Percentiles rank a stretch among this genome's conserved stretches.
phyloP scores from a whole-genome alignment of 495 filamentous ascomycete species.

The Hypoxylon fragiforme region DNA sequence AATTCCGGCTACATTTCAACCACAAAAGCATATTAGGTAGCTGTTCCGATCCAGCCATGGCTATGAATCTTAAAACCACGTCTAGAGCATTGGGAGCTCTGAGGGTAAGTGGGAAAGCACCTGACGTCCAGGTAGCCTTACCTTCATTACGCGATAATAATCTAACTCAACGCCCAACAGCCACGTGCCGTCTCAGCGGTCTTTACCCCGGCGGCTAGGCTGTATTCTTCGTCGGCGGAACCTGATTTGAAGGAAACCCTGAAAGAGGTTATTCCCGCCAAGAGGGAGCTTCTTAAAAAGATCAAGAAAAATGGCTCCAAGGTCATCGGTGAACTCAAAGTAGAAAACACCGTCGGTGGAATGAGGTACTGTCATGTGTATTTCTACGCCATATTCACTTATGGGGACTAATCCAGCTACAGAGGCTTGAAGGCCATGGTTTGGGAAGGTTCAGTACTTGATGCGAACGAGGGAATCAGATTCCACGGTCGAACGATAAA shows the following conservation, averaged over 20 bases:
- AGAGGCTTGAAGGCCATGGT: conserved; percentile 92
- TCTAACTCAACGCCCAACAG: conserved; percentile 32
- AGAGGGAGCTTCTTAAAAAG: conserved; percentile 87
- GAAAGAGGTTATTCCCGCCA: conserved; percentile 80
- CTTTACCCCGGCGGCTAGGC: conserved; percentile 42
- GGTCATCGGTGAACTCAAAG: conserved; percentile 85
- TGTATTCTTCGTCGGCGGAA: conserved; percentile 73
- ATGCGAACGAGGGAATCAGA: conserved; percentile 94
- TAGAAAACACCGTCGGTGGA: conserved; percentile 91
- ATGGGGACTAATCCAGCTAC: conserved; percentile 2
- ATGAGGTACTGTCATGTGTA: conserved; percentile 64
- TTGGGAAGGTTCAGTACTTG: conserved; percentile 97
- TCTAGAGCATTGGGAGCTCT: conserved; percentile 51
- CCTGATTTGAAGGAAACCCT: conserved; percentile 86
- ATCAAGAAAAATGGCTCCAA: conserved; percentile 85
- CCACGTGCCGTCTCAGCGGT: conserved; percentile 38
- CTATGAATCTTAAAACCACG: conserved; percentile 53
- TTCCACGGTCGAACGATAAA: conserved; percentile 98
- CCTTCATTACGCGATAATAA: too few species aligned
- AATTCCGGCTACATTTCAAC: not conserved
- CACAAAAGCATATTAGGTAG: too few species aligned
- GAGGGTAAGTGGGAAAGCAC: conserved; percentile 52
- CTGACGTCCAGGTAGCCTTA: not conserved
- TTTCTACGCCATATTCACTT: not conserved
- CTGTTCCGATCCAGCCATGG: conserved; percentile 45